Conservation (phyloP, 306 rosid species). For the Pachyrhizus erosus region DNA sequence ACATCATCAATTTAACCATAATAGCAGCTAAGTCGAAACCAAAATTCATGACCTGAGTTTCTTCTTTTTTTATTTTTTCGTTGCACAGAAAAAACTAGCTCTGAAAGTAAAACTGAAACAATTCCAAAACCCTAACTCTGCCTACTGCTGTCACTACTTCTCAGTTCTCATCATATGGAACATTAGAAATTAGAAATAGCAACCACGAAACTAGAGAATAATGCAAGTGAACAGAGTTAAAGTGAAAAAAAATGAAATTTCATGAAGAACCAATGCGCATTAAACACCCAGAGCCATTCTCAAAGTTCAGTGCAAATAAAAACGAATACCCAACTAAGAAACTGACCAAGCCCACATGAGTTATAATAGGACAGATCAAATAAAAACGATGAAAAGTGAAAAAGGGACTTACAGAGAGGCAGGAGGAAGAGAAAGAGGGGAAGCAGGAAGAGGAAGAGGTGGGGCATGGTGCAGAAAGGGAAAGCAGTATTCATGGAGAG, state of each 20-base stretch:
- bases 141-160: neutral
- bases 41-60: neutral
- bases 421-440: slow-evolving; percentile 46
- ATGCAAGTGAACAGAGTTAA: slow-evolving; percentile 26
- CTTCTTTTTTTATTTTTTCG: too few relatives aligned
- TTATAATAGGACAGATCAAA: slow-evolving; percentile 45
- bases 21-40: neutral
- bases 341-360: slow-evolving; percentile 26
- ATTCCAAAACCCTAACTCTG: slow-evolving; percentile 51
- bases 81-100: neutral
- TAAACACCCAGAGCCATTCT: slow-evolving; percentile 3
- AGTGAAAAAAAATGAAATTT: slow-evolving; percentile 1
- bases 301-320: neutral
- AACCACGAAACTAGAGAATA: slow-evolving; percentile 25
- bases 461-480: slow-evolving; percentile 37
- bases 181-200: slow-evolving; percentile 9
- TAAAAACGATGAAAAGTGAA: slow-evolving; percentile 33
- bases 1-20: neutral
- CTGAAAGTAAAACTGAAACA: slow-evolving; percentile 15
- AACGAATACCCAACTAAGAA: slow-evolving; percentile 5
- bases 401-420: slow-evolving; percentile 59
- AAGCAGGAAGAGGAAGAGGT: slow-evolving; percentile 26
- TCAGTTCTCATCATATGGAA: slow-evolving; percentile 12
- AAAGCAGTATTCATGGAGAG: slow-evolving; percentile 22
- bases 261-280: slow-evolving; percentile 8